phyloP scores from a whole-genome alignment of 768 basidiomycete species.

The Pleurotus pulmonarius region DNA sequence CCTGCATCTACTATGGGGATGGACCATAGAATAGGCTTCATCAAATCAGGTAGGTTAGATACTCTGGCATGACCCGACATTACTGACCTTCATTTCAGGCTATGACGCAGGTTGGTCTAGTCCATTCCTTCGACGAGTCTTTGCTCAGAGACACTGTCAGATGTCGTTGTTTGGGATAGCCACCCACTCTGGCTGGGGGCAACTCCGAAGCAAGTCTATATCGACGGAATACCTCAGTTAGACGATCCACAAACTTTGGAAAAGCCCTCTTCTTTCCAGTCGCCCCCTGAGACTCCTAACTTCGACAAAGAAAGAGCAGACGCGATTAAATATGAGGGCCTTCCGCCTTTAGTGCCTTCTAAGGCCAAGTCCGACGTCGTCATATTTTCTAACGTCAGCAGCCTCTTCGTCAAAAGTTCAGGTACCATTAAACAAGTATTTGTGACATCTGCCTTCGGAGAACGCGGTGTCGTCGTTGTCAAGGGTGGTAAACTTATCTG shows the following conservation, averaged over 20 bases:
- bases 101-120: slow-evolving; percentile 58
- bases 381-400: slow-evolving; percentile 63
- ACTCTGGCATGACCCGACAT: background rate
- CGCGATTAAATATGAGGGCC: slow-evolving; percentile 56
- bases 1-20: slow-evolving; percentile 70
- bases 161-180: slow-evolving; percentile 72
- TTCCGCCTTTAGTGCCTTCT: slow-evolving; percentile 55
- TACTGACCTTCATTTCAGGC: slow-evolving; percentile 27
- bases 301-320: slow-evolving; percentile 55
- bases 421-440: slow-evolving; percentile 27
- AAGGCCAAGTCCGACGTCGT: slow-evolving; percentile 35
- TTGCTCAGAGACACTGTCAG: slow-evolving; percentile 19
- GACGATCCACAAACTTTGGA: slow-evolving; percentile 35
- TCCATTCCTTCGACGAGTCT: background rate
- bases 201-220: slow-evolving; percentile 77
- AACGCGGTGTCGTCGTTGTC: slow-evolving; percentile 42
- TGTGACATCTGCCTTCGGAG: slow-evolving; percentile 15
- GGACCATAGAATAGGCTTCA: slow-evolving; percentile 71
- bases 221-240: slow-evolving; percentile 80
- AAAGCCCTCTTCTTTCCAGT: slow-evolving; percentile 56
- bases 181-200: slow-evolving; percentile 78
- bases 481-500: slow-evolving; percentile 53
- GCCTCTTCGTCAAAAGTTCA: slow-evolving; percentile 37
- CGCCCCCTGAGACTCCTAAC: slow-evolving; percentile 50
- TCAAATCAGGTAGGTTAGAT: slow-evolving; percentile 43